Conservation (phyloP, 2,329 filamentous ascomycete species). For the Ophiobolus disseminans region DNA sequence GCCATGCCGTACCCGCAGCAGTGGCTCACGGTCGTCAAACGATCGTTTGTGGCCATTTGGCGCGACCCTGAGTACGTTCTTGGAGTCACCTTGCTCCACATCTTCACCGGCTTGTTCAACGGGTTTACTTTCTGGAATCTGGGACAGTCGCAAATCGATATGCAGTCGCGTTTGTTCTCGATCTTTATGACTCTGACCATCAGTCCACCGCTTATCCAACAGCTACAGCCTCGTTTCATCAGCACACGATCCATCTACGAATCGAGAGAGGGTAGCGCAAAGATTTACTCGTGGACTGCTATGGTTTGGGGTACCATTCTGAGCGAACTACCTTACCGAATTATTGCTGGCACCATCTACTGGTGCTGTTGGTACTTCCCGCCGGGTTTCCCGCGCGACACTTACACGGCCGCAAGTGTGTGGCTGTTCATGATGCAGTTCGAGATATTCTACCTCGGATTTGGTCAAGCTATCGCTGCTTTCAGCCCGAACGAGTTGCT, state of each 20-base stretch:
- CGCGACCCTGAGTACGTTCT: constrained; percentile 71
- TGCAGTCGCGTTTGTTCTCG: constrained; percentile 71
- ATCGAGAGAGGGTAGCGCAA: constrained; percentile 75
- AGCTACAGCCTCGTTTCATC: constrained; percentile 76
- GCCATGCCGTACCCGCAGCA: constrained; percentile 54
- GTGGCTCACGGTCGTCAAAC: constrained; percentile 50
- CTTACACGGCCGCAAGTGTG: constrained; percentile 66
- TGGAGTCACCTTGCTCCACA: constrained; percentile 58
- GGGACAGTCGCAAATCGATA: constrained; percentile 50
- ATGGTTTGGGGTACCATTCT: constrained; percentile 71
- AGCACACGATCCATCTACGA: constrained; percentile 71
- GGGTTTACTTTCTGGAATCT: constrained; percentile 59
- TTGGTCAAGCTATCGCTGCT: constrained; percentile 72
- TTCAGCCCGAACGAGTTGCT: constrained; percentile 71
- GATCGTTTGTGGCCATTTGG: constrained; percentile 67
- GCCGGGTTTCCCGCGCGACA: constrained; percentile 60
- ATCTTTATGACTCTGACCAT: constrained; percentile 81
- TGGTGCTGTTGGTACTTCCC: constrained; percentile 62
- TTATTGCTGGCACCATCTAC: constrained; percentile 71
- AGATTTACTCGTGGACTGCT: constrained; percentile 79
- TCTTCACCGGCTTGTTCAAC: constrained; percentile 59
- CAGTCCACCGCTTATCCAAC: constrained; percentile 75
- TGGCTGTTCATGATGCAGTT: constrained; percentile 72
- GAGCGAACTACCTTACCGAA: constrained; percentile 73
- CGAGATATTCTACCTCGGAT: constrained; percentile 69